Evolutionary conservation across 305 asterid genomes (phyloP), one percentile per base, ranked within the genome.

Genomic region (Striga hermonthica): DNA sequence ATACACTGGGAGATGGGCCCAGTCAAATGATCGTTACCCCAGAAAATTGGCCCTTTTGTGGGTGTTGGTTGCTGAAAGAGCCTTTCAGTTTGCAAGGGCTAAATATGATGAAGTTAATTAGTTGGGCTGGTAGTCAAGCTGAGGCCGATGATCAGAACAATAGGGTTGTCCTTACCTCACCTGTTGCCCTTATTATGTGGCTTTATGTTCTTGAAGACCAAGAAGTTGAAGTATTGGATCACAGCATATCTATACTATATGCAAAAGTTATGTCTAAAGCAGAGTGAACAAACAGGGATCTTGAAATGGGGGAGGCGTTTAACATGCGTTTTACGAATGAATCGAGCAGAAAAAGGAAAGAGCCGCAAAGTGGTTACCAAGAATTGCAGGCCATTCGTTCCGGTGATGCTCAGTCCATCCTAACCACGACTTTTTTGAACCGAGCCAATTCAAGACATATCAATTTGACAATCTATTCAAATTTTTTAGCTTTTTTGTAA

Each of bases 41-140:
- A 79, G 78, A 65, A 78, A 73, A 68, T 68, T 90, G 64, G 85
- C 95, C 60, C 54, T 88, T 35, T 39, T 74, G 58, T 84, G 95
- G 97, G 83, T 81, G 65, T 56, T 88, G 58, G 88, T 86, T 69
- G 87, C 75, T 49, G 89, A 86, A 34, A 66, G 66, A n/a, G 91
- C 97, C 65, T 69, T 84, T 41, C 83, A 65, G 72, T 83, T 86
- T 78, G 86, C 86, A n/a, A n/a, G n/a, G n/a, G 78, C 68, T 52
- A 73, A 67, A 35, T 44, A 52, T 55, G 93, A 90, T 71, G 78
- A 84, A 60, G 74, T 80, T 90, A 70, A 77, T 74, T 68, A 72
- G 80, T 43, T 84, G 92, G 92, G 79, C 80, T 40, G 43, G 68
- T 39, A 45, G 31, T 69, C 80, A 71, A 75, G 83, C 86, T 66